phyloP scores from a whole-genome alignment of 139 green algal genomes.

The Asterochloris sp. region DNA sequence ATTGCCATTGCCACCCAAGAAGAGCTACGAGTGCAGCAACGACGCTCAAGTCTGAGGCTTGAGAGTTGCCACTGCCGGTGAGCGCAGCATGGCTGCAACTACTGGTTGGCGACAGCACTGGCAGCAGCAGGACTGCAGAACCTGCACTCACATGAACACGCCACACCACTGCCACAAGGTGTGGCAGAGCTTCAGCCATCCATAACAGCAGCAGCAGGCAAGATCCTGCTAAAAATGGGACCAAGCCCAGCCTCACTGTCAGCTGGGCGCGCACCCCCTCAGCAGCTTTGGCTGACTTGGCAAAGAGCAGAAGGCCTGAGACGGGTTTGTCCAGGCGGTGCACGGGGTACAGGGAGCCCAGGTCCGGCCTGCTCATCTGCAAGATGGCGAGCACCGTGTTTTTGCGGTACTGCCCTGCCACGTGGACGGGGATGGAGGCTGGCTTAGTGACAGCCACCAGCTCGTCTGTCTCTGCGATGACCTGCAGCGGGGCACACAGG shows the following conservation, averaged over 20 bases:
- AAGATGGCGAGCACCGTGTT: conserved; percentile 88
- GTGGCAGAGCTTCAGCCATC: neutral
- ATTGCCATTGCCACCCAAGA: too few relatives aligned
- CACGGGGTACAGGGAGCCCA: conserved; percentile 65
- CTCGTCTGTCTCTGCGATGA: conserved; percentile 42
- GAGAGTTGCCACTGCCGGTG: too few relatives aligned
- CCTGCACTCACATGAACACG: too few relatives aligned
- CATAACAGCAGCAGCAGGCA: neutral
- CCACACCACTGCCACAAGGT: too few relatives aligned
- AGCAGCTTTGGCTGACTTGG: conserved; percentile 51
- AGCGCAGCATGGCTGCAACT: too few relatives aligned
- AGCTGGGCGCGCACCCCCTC: conserved; percentile 49
- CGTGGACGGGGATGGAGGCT: conserved; percentile 82
- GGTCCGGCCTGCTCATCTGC: conserved; percentile 43
- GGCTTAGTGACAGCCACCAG: conserved; percentile 80
- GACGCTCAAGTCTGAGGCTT: too few relatives aligned
- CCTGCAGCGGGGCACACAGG: conserved; percentile 11
- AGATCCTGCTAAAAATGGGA: neutral
- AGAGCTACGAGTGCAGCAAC: too few relatives aligned
- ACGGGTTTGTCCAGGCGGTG: conserved; percentile 85
- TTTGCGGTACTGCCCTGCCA: conserved; percentile 88
- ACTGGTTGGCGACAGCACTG: too few relatives aligned
- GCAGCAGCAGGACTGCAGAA: too few relatives aligned
- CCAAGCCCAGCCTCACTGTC: conserved; percentile 29
- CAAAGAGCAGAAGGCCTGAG: conserved; percentile 84